Conservation (phyloP, 768 basidiomycete genomes). For the Suillus placidus region DNA sequence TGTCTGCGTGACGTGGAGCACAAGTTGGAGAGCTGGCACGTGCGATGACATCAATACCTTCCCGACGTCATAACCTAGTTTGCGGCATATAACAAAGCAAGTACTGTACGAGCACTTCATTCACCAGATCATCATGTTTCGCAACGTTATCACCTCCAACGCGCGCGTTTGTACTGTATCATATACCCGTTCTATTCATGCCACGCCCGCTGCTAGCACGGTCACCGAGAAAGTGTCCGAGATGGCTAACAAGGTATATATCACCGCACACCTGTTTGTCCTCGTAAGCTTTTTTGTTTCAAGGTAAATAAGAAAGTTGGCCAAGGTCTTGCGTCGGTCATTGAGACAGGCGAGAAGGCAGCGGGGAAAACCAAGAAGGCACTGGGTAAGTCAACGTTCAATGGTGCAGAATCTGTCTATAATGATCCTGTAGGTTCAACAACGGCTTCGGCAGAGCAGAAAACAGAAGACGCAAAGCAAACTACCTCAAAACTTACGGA, state of each 20-base stretch:
- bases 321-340: conserved; percentile 40
- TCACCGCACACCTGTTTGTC: not conserved
- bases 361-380: conserved; percentile 42
- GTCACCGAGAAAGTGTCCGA: conserved; percentile 44
- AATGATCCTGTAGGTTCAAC: conserved; percentile 1
- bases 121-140: not conserved
- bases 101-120: not conserved
- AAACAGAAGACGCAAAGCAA: conserved; percentile 10
- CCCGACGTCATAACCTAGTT: conserved; percentile 10
- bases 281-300: not conserved
- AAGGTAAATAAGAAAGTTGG: conserved; percentile 47
- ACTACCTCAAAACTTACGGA: conserved; percentile 12
- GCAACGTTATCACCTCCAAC: conserved; percentile 1
- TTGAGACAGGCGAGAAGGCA: conserved; percentile 45
- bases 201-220: conserved; percentile 32
- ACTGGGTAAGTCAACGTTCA: conserved; percentile 28
- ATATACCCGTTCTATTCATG: conserved; percentile 29
- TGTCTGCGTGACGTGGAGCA: too few relatives aligned
- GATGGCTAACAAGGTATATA: conserved; percentile 38
- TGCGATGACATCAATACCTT: conserved; percentile 12
- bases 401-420: conserved; percentile 1
- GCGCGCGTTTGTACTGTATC: not conserved
- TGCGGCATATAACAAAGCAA: not conserved
- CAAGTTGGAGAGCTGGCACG: not conserved
- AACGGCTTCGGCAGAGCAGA: conserved; percentile 9